Percentiles rank a stretch among this genome's conserved stretches.
Evolutionary conservation across 768 basidiomycete genomes (phyloP).

Genomic region (Artomyces pyxidatus): DNA sequence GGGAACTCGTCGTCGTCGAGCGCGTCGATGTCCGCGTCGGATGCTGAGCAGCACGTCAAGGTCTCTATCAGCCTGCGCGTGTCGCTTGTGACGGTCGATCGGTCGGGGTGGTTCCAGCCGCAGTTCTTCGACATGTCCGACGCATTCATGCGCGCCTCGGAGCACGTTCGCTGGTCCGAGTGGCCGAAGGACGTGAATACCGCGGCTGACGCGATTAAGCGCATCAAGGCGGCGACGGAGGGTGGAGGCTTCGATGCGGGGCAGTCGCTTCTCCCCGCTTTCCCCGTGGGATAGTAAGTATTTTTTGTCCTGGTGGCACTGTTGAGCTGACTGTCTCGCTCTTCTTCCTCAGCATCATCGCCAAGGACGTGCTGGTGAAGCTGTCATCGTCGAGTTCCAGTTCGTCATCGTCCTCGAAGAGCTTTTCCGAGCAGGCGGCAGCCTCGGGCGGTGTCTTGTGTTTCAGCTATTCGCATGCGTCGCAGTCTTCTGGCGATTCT

Average conservation of each 20-base stretch:
- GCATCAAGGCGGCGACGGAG: not conserved
- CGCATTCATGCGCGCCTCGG: not conserved
- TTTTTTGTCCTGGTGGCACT: not conserved
- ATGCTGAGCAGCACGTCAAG: not conserved
- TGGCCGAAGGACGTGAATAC: conserved; percentile 1
- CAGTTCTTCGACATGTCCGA: conserved; percentile 18
- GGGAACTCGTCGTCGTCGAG: not conserved
- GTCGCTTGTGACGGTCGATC: conserved; percentile 18
- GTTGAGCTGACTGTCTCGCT: not conserved
- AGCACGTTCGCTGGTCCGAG: conserved; percentile 12
- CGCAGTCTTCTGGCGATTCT: not conserved
- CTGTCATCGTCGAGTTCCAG: not conserved
- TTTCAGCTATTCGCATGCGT: conserved; percentile 2
- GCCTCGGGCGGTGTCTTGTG: conserved; percentile 13
- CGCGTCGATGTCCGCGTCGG: not conserved
- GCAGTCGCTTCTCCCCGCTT: not conserved
- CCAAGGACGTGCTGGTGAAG: not conserved
- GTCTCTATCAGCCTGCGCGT: conserved; percentile 12
- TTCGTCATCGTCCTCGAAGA: not conserved
- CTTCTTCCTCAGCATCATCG: not conserved
- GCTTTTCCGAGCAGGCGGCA: not conserved
- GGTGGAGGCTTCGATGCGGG: not conserved
- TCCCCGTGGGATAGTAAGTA: not conserved
- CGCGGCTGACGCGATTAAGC: not conserved
- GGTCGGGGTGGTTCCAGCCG: conserved; percentile 19